A percentile compares a stretch with the other conserved stretches of the same genome.
Conservation (phyloP, 2,329 filamentous ascomycete species). For the Penicillium corylophilum region DNA sequence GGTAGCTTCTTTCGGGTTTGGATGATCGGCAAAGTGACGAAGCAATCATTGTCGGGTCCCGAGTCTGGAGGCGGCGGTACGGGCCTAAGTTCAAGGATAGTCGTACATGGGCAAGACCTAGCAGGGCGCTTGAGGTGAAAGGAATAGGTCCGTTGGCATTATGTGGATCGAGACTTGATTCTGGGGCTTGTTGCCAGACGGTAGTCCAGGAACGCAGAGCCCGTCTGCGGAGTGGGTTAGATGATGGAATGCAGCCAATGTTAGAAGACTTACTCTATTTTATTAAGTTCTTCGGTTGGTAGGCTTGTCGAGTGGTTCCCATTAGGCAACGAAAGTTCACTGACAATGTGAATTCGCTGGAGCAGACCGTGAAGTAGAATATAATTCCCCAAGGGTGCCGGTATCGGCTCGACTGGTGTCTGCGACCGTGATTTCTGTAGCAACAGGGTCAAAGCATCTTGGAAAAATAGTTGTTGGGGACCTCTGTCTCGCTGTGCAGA, state of each 20-base stretch:
- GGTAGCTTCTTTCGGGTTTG: constrained; percentile 57
- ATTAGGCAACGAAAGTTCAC: constrained; percentile 33
- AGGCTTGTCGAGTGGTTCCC: constrained; percentile 31
- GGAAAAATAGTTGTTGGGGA: constrained; percentile 34
- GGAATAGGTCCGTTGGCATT: constrained; percentile 36
- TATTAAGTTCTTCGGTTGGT: constrained; percentile 35
- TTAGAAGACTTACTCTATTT: constrained; percentile 29
- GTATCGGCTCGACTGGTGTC: constrained; percentile 32
- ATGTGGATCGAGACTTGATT: constrained; percentile 36
- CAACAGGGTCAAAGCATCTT: constrained; percentile 34
- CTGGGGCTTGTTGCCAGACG: constrained; percentile 37
- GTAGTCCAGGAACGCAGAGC: constrained; percentile 38
- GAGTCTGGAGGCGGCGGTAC: constrained; percentile 62
- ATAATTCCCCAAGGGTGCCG: constrained; percentile 63
- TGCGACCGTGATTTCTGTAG: constrained; percentile 30
- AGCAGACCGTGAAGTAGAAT: constrained; percentile 70
- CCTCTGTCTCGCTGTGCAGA: constrained; percentile 26
- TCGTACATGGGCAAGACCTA: constrained; percentile 35
- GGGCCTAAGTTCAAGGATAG: constrained; percentile 54
- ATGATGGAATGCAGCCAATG: background rate
- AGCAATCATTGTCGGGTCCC: constrained; percentile 63
- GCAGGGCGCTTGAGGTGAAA: constrained; percentile 34
- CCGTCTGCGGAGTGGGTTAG: constrained; percentile 18
- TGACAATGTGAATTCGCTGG: constrained; percentile 59
- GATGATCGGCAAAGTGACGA: constrained; percentile 60